These are phyloP conservation scores for Eimeria maxima DNA, from an alignment of 169 alveolate species.

Conservation along the genomic window DNA sequence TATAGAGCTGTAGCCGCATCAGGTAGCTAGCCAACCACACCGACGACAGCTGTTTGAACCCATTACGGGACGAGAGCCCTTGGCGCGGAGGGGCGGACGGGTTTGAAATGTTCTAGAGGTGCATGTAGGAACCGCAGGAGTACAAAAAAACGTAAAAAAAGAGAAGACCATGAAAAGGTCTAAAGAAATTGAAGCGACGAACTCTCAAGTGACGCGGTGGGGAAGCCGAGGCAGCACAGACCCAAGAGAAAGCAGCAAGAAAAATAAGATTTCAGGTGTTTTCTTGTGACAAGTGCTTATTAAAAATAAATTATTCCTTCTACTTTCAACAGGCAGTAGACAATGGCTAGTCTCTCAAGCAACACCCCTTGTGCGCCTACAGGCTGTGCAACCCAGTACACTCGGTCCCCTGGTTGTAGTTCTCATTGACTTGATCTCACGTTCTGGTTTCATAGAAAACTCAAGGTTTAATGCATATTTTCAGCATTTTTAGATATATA, in stretches of 20 bases:
- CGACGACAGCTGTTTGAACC: neutral
- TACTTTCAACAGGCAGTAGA: neutral
- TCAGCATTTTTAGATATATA: neutral
- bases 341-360: neutral
- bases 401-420: neutral
- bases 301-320: neutral
- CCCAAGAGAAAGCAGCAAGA: neutral
- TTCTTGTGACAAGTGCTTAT: neutral
- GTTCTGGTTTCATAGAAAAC: neutral
- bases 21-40: neutral
- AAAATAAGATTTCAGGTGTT: neutral
- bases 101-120: neutral
- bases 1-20: neutral
- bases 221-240: slow-evolving; percentile 21
- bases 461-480: neutral
- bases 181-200: neutral
- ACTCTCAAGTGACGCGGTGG: neutral
- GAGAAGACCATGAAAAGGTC: neutral
- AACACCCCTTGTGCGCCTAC: neutral
- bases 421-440: neutral
- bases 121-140: neutral
- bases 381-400: slow-evolving; percentile 8
- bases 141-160: neutral
- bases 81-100: neutral
- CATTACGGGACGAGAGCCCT: neutral